Conservation (phyloP, 1,284 basidiomycete species). For the Gomphus bonarii region DNA sequence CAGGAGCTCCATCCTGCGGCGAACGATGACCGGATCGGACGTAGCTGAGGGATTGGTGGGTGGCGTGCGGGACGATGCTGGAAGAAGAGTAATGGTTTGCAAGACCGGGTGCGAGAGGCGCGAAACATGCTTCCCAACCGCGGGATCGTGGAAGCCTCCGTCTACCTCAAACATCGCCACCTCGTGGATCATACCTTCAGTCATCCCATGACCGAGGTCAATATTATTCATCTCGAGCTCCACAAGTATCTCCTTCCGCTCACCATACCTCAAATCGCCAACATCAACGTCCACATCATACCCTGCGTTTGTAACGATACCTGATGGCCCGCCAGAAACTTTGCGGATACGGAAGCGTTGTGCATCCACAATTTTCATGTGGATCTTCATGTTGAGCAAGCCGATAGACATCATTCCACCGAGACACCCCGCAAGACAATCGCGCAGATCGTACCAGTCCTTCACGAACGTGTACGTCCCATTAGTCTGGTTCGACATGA, state of each 20-base stretch:
- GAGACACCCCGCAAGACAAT: constrained; percentile 82
- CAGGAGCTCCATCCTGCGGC: constrained; percentile 88
- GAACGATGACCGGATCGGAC: constrained; percentile 78
- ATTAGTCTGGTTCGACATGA: constrained; percentile 93
- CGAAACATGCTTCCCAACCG: constrained; percentile 69
- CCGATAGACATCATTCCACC: constrained; percentile 94
- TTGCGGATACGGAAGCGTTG: constrained; percentile 84
- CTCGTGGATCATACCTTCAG: constrained; percentile 88
- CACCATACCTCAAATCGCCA: constrained; percentile 86
- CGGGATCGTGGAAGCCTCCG: constrained; percentile 86
- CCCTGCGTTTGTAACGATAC: constrained; percentile 79
- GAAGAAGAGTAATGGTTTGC: constrained; percentile 79
- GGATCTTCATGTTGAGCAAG: constrained; percentile 80
- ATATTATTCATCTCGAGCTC: constrained; percentile 84
- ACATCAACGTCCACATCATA: constrained; percentile 92
- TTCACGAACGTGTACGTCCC: constrained; percentile 97
- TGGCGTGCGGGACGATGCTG: constrained; percentile 28
- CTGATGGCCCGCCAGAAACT: constrained; percentile 75
- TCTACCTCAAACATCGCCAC: constrained; percentile 88
- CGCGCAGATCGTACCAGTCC: constrained; percentile 90
- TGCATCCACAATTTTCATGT: constrained; percentile 79
- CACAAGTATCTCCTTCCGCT: constrained; percentile 88
- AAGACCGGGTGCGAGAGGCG: constrained; percentile 82
- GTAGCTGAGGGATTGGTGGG: constrained; percentile 30
- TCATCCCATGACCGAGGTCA: constrained; percentile 75